Evolutionary conservation across 2,329 filamentous ascomycete genomes (phyloP), one percentile per base, ranked within the genome.

Genomic region (Cercospora nicotianae): DNA sequence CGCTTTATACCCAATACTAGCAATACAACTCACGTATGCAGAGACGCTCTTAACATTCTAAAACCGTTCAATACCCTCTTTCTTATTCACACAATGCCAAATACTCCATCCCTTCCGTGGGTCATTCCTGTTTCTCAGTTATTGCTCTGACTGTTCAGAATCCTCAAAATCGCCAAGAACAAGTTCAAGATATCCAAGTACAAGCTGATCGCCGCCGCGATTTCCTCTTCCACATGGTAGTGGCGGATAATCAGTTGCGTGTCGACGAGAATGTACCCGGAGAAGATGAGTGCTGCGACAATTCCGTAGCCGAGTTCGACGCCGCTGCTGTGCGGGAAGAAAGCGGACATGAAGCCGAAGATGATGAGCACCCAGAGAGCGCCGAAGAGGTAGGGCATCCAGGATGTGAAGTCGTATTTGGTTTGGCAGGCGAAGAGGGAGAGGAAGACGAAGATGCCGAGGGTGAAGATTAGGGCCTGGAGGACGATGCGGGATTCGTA

Each of bases 341-440:
- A 98, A 72, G 88, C 87, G 72, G 90, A 86, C 87, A 98, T 93
- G 84, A 99, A 95, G 61, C 95, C 92, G 78, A 98, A 97, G 48
- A 99, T 84, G 70, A 99, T 86, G 67, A 97, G 82, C 6, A 91
- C 90, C 95, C 95, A 98, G 18, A 99, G 86, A 0, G 86, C 90
- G 67, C 94, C 94, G 76, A 96, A 96, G 3, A 98, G 87, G 79
- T 97, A 98, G 18, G 95, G 94, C 84, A 94, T 92, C 94, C 95
- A 99, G 72, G 88, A 90, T 1, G 94, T 98, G 79, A 99, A 99
- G 84, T 99, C 95, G 79, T 99, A 99, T 80, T 96, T 96, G 72
- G 91, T 92, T 84, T 99, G 95, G 87, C 94, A 97, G 60, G 95
- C 95, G 79, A 99, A 98, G 55, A 94, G 81, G 3, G 87, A 89